These are phyloP conservation scores for Escallonia rubra DNA, from an alignment of 129 eudicot species.

Conservation along the genomic window DNA sequence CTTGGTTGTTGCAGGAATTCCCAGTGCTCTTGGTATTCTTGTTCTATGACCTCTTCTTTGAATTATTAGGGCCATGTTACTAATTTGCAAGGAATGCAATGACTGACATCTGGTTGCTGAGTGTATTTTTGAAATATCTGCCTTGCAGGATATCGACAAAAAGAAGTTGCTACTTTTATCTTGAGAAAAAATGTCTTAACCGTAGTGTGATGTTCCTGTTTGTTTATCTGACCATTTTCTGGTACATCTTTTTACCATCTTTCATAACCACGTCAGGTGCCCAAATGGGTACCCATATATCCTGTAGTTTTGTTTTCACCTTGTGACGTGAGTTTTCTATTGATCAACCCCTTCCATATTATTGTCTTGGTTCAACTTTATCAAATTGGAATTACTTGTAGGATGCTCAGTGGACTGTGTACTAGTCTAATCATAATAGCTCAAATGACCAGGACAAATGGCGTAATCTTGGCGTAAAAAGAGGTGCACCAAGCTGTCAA, in stretches of 20 bases:
- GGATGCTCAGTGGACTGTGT: not conserved
- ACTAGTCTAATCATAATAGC: not conserved
- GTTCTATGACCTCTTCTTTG: too few species aligned
- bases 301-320: too few species aligned
- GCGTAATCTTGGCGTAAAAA: conserved; percentile 29
- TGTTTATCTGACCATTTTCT: not conserved
- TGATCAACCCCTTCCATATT: not conserved
- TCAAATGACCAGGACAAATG: conserved; percentile 42
- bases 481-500: not conserved
- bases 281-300: too few species aligned
- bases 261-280: not conserved
- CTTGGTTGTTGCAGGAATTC: too few species aligned
- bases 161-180: not conserved
- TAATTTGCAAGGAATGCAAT: too few species aligned
- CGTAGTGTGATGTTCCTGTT: not conserved
- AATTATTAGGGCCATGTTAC: too few species aligned
- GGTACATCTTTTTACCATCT: not conserved
- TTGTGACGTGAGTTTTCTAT: not conserved
- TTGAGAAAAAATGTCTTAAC: too few species aligned
- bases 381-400: not conserved
- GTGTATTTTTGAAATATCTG: not conserved
- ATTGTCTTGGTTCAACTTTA: not conserved
- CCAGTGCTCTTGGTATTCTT: too few species aligned
- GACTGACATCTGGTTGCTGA: not conserved
- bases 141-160: not conserved